Percentiles rank a stretch among this genome's conserved stretches.
Conservation (phyloP, 108 stramenopile species). For the Skeletonema grethae region DNA sequence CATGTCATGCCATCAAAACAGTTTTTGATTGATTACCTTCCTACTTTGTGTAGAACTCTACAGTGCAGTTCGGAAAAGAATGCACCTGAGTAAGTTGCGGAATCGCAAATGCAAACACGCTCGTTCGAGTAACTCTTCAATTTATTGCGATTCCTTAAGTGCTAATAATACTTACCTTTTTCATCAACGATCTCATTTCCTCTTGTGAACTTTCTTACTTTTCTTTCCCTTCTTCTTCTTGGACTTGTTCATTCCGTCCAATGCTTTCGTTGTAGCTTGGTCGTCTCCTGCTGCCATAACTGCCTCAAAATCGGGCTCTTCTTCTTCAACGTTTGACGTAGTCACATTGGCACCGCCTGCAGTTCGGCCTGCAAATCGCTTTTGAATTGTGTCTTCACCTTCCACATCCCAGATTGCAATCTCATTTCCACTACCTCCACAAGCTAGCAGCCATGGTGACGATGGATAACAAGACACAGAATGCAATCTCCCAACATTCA, state of each 20-base stretch:
- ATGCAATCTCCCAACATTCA: slow-evolving; percentile 90
- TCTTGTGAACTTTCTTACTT: slow-evolving; percentile 67
- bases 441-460: slow-evolving; percentile 85
- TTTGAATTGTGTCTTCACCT: slow-evolving; percentile 69
- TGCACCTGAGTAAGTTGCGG: background rate
- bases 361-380: slow-evolving; percentile 67
- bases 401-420: slow-evolving; percentile 94
- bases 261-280: slow-evolving; percentile 28
- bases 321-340: slow-evolving; percentile 23
- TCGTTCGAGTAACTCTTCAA: background rate
- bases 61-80: background rate
- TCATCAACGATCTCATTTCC: slow-evolving; percentile 1
- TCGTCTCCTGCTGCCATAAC: slow-evolving; percentile 60
- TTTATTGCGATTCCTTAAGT: background rate
- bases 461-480: slow-evolving; percentile 85
- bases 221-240: slow-evolving; percentile 66
- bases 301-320: slow-evolving; percentile 69
- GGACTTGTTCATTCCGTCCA: slow-evolving; percentile 62
- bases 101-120: background rate
- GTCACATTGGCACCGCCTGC: slow-evolving; percentile 15
- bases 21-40: no score
- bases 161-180: background rate
- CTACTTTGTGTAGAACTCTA: no score
- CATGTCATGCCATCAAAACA: no score
- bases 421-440: slow-evolving; percentile 89